Base-by-base conservation (phyloP, 805 yeast genomes). In the Saturnispora besseyi region DNA sequence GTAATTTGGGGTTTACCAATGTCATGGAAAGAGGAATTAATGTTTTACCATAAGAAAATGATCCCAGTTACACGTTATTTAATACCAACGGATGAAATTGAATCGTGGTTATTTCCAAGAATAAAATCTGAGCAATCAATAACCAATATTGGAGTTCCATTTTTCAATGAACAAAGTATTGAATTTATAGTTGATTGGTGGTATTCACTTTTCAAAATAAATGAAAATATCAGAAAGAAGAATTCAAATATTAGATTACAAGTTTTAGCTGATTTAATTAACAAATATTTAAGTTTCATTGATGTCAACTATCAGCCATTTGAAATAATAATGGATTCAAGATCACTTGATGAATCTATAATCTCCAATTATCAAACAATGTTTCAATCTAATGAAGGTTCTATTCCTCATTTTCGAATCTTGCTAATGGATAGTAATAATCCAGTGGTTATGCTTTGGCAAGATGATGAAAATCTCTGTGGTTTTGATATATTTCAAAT, bases 361-460 rank as follows among this genome's bases (percentile, higher is more conserved):
- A 32, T 43, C 13, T 10, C 18, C 9, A 5, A 24, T 4, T n/a
- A 43, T 24, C 21, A 43, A 12, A 22, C 22, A 6, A 22, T 7
- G 13, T 43, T 43, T 13, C 3, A 22, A 31, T 7, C 15, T 11
- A 30, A 18, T 3, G 40, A 22, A 12, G 21, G 22, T 9, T 18
- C 13, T 6, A 13, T 11, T 9, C 52, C 54, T 3, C 6, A 37
- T 15, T 51, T 49, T 40, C 51, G 50, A 2, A 41, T 58, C 3
- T 55, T 55, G 29, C 15, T 58, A 4, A 43, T 52, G n/a, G 58
- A 56, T 9, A n/a, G n/a, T 1, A 3, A 22, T 1, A 28, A 50
- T 11, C 54, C 56, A 0, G 41, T 44, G 9, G 22, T 58, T 2
- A 28, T 59, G 6, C 46, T 59, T 3, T 59, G 62, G 62, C 36